Base-by-base conservation (phyloP, 176 grass and related monocot genomes). In the Bothriochloa decipiens region DNA sequence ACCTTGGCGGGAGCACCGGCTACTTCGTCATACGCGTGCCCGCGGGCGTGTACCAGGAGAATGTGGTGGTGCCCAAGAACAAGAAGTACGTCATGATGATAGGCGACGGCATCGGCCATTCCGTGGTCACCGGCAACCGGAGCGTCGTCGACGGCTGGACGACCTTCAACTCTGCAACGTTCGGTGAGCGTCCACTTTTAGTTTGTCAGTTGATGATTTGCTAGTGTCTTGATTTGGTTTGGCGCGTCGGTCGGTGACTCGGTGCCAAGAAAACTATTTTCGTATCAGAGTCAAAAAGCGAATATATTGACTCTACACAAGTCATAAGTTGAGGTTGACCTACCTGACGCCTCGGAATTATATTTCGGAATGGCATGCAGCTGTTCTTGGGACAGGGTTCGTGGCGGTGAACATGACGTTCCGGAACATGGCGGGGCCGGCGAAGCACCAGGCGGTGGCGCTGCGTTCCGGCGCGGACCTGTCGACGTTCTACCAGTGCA, bases 401-500 rank as follows among this genome's bases (percentile, higher is more conserved):
- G 89, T 95, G 11, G 96, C 91, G 8, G 79, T 98, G 69, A 98
- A 95, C 89, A 95, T 98, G 89, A 98, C 96, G 64, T 91, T 98
- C 84, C 85, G 79, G 22, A 98, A 98, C 87, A 93, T 93, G 32
- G 91, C 96, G 0, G 93, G 96, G 0, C 72, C 91, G 7, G 75
- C 87, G 10, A 98, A 98, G 86, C 87, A 90, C 70, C 96, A 98
- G 85, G 93, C 96, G 15, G 96, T 98, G 70, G 96, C 96, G 6
- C 83, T 95, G 46, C 89, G 93, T 0, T 87, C 83, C 72, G 77
- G 86, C 32, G 93, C 91, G 7, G 96, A 98, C 40, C 81, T 93
- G 1, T 95, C 93, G 13, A 85, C 91, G 45, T 98, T 98, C 91
- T 95, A 98, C 93, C 80, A 29, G 79, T 98, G 96, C 91, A 98